Conservation (phyloP, 257 asterid genomes). For the Nicotiana benthamiana region DNA sequence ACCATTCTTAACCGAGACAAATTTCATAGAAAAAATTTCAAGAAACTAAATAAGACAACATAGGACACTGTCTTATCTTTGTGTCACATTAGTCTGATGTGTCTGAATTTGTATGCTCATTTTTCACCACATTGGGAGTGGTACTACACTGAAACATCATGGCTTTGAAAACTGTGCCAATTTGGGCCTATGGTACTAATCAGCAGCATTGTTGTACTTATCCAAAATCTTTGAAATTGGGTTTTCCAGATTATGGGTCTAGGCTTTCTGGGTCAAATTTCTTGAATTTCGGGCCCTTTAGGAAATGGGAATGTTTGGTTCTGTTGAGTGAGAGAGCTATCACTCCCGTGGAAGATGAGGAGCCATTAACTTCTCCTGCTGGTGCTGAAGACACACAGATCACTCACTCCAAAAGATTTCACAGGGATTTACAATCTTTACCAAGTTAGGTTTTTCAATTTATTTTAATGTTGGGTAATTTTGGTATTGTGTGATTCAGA, state of each 20-base stretch:
- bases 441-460: conserved; percentile 59
- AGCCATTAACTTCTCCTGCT: conserved; percentile 21
- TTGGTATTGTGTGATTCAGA: neutral
- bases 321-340: conserved; percentile 29
- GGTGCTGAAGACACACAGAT: conserved; percentile 24
- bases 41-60: neutral
- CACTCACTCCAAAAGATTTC: conserved; percentile 34
- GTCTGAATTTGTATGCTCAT: conserved; percentile 18
- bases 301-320: conserved; percentile 45
- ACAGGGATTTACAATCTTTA: conserved; percentile 61
- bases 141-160: conserved; percentile 19
- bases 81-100: conserved; percentile 18
- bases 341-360: conserved; percentile 52
- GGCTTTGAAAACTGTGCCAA: conserved; percentile 46
- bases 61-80: neutral
- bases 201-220: conserved; percentile 13
- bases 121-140: conserved; percentile 26
- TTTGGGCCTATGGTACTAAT: conserved; percentile 25
- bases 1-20: neutral
- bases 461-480: neutral
- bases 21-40: neutral
- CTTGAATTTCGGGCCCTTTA: conserved; percentile 35
- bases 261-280: conserved; percentile 16
- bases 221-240: conserved; percentile 17
- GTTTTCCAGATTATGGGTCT: conserved; percentile 23